phyloP scores from a whole-genome alignment of 306 rosid species.

The Echinosophora koreensis region DNA sequence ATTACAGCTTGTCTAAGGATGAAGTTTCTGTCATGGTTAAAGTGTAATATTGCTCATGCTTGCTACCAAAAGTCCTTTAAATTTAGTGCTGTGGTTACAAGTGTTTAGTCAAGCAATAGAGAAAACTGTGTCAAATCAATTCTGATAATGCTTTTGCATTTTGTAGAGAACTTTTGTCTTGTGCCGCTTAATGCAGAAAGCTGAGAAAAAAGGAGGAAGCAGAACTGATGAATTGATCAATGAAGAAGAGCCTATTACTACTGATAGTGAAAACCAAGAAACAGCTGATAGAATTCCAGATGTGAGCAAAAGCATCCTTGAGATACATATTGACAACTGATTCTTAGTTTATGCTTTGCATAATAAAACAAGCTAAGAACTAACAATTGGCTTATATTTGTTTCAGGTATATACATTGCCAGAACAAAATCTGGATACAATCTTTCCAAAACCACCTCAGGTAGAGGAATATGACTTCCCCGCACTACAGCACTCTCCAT shows the following conservation, averaged over 20 bases:
- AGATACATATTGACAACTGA: neutral
- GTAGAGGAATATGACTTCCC: neutral
- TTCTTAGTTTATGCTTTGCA: neutral
- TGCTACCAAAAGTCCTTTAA: neutral
- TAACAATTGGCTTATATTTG: constrained; percentile 10
- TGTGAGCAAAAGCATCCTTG: constrained; percentile 49
- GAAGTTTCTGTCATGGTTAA: no score
- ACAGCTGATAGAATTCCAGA: neutral
- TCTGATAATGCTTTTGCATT: neutral
- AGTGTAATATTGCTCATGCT: neutral
- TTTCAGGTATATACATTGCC: neutral
- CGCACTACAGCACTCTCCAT: neutral
- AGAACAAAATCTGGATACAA: neutral
- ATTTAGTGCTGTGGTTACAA: neutral
- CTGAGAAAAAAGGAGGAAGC: constrained; percentile 35
- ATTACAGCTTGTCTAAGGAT: neutral
- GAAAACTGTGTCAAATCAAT: neutral
- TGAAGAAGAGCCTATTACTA: constrained; percentile 27
- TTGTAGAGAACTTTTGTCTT: constrained; percentile 48
- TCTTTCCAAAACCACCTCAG: neutral
- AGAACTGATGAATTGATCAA: neutral
- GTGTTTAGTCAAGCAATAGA: neutral
- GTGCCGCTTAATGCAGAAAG: constrained; percentile 49
- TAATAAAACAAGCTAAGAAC: neutral
- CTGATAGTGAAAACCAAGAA: constrained; percentile 7